phyloP scores from a whole-genome alignment of 805 yeast genomes.

The Metschnikowia lachancei region DNA sequence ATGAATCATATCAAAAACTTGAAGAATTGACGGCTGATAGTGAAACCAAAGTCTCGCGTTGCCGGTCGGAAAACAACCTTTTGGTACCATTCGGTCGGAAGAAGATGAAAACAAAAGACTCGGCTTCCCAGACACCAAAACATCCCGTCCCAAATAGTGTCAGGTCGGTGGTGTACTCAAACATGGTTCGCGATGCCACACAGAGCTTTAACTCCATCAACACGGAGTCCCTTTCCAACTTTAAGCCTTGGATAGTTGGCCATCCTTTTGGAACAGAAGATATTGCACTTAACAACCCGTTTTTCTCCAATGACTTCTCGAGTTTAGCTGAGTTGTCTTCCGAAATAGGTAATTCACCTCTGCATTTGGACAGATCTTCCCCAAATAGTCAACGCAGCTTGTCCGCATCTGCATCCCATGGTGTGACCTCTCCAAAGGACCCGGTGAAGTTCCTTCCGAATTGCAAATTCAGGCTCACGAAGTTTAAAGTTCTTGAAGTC shows the following conservation, averaged over 20 bases:
- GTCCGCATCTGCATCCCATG: background rate
- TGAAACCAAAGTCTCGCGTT: too few species aligned
- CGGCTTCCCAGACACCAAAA: background rate
- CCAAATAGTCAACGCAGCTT: background rate
- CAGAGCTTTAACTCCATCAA: constrained; percentile 10
- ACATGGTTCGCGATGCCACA: constrained; percentile 8
- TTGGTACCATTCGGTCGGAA: background rate
- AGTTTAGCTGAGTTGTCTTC: background rate
- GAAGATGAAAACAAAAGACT: constrained; percentile 2
- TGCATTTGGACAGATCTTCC: background rate
- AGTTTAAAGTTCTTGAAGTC: constrained; percentile 3
- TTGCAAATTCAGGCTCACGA: constrained; percentile 1
- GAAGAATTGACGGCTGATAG: too few species aligned
- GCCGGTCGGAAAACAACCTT: too few species aligned
- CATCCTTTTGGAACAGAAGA: background rate
- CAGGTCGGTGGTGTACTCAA: constrained; percentile 12
- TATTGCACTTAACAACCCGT: constrained; percentile 2
- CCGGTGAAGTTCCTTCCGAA: constrained; percentile 1
- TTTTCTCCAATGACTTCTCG: constrained; percentile 2
- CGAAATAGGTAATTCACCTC: background rate
- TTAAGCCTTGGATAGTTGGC: constrained; percentile 12
- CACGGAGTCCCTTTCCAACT: constrained; percentile 5
- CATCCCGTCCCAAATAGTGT: background rate
- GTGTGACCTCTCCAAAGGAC: background rate
- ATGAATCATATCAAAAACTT: too few species aligned